Evolutionary conservation across 1,284 basidiomycete species (phyloP).

Genomic region (Microstroma glucosiphilum): DNA sequence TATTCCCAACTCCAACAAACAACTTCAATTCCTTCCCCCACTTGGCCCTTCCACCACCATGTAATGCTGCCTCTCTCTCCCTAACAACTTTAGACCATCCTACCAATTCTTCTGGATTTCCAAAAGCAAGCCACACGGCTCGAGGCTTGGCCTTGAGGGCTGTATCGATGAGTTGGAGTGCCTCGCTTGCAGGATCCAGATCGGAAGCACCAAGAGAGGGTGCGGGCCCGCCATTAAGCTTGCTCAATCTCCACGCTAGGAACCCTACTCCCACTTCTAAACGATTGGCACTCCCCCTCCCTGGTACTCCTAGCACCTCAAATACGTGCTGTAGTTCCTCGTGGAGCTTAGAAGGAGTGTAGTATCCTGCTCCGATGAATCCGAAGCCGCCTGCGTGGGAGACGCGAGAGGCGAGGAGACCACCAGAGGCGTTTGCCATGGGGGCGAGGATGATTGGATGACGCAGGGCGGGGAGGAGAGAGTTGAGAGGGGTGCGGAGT

Average conservation of each 20-base stretch:
- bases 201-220: slow-evolving; percentile 12
- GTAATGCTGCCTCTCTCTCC: slow-evolving; percentile 24
- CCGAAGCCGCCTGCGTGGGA: slow-evolving; percentile 42
- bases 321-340: slow-evolving; percentile 25
- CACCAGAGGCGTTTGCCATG: slow-evolving; percentile 44
- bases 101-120: slow-evolving; percentile 24
- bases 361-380: slow-evolving; percentile 47
- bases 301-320: slow-evolving; percentile 14
- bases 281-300: slow-evolving; percentile 6
- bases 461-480: slow-evolving; percentile 1
- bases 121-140: slow-evolving; percentile 46
- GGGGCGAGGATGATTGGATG: slow-evolving; percentile 37
- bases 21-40: slow-evolving; percentile 24
- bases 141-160: slow-evolving; percentile 26
- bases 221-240: slow-evolving; percentile 23
- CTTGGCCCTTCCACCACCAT: slow-evolving; percentile 16
- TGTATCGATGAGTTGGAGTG: slow-evolving; percentile 23
- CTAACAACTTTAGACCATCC: slow-evolving; percentile 27
- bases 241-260: slow-evolving; percentile 37
- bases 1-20: slow-evolving; percentile 35
- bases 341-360: slow-evolving; percentile 19
- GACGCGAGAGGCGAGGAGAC: slow-evolving; percentile 34
- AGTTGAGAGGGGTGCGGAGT: background rate
- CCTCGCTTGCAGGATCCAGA: slow-evolving; percentile 6
- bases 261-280: slow-evolving; percentile 41